Percentiles rank a stretch among this genome's conserved stretches.
These are phyloP conservation scores for Penicillium canariense DNA, from an alignment of 495 filamentous ascomycete genomes.

Conservation along the genomic window DNA sequence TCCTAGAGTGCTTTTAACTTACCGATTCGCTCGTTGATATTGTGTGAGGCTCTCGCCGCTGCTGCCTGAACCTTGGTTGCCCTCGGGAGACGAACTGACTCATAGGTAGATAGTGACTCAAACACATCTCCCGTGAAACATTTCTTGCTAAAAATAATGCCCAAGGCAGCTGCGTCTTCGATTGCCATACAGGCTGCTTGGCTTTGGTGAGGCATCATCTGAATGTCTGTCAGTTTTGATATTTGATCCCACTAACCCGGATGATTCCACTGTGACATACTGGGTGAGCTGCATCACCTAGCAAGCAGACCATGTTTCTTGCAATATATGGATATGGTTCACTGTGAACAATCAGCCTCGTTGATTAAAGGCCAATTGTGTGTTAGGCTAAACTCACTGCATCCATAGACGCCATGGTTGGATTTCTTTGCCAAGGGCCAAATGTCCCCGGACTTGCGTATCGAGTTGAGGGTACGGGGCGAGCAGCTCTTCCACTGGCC, in stretches of 20 bases:
- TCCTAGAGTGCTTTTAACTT: constrained; percentile 3
- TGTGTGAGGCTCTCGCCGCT: constrained; percentile 44
- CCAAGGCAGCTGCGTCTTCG: constrained; percentile 48
- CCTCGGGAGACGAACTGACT: constrained; percentile 43
- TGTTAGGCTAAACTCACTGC: constrained; percentile 16
- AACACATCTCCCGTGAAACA: constrained; percentile 42
- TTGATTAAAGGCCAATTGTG: not conserved
- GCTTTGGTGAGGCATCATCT: constrained; percentile 52
- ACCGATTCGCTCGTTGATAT: constrained; percentile 51
- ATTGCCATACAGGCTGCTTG: constrained; percentile 52
- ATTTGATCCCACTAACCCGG: not conserved
- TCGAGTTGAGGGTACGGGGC: constrained; percentile 45
- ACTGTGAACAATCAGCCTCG: not conserved
- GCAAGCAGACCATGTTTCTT: constrained; percentile 32
- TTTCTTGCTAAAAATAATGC: constrained; percentile 43
- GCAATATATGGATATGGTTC: constrained; percentile 43
- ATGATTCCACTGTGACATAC: not conserved
- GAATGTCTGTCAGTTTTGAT: not conserved
- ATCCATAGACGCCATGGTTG: constrained; percentile 50
- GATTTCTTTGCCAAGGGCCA: constrained; percentile 43
- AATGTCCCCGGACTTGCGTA: constrained; percentile 34
- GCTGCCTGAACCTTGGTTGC: constrained; percentile 44
- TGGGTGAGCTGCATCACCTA: constrained; percentile 42
- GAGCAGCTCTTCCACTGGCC: constrained; percentile 39
- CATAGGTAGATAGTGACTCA: constrained; percentile 39